Evolutionary conservation across 2,329 filamentous ascomycete genomes (phyloP).

Genomic region (Arthrobotrys entomopaga): DNA sequence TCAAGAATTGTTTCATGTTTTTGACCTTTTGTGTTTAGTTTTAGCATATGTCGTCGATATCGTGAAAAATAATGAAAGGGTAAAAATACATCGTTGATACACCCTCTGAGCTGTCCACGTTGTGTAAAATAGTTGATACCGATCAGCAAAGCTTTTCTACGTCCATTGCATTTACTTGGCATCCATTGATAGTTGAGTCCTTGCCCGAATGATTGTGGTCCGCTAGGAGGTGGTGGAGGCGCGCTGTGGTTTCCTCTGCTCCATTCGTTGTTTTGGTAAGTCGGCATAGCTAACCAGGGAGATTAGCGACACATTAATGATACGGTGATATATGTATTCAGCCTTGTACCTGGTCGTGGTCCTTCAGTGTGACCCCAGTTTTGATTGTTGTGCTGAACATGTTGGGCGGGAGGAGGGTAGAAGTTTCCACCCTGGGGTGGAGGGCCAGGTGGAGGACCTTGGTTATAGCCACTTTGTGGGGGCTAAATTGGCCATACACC

Average conservation of each 20-base stretch:
- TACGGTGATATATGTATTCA: not conserved
- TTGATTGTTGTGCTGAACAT: constrained; percentile 30
- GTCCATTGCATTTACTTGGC: constrained; percentile 72
- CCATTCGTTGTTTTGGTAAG: constrained; percentile 37
- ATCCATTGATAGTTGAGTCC: constrained; percentile 49
- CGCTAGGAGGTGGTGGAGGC: constrained; percentile 34
- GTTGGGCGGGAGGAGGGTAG: constrained; percentile 34
- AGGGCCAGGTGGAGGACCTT: constrained; percentile 28
- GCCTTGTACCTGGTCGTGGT: constrained; percentile 33
- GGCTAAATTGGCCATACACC: constrained; percentile 7
- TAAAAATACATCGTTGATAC: constrained; percentile 75
- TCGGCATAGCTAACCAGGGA: constrained; percentile 38
- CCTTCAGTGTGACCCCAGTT: constrained; percentile 50
- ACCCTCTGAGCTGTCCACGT: constrained; percentile 76
- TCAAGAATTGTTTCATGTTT: constrained; percentile 78
- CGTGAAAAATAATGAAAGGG: not conserved
- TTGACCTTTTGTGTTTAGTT: constrained; percentile 63
- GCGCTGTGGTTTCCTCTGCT: constrained; percentile 44
- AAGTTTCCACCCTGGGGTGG: constrained; percentile 35
- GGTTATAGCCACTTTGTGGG: constrained; percentile 27
- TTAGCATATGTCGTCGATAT: not conserved
- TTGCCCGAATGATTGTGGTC: constrained; percentile 45
- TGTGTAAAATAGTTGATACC: constrained; percentile 85
- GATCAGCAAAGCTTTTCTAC: constrained; percentile 78
- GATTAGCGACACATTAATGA: not conserved